Evolutionary conservation across 2,329 filamentous ascomycete genomes (phyloP).

Genomic region (Fusarium decemcellulare): DNA sequence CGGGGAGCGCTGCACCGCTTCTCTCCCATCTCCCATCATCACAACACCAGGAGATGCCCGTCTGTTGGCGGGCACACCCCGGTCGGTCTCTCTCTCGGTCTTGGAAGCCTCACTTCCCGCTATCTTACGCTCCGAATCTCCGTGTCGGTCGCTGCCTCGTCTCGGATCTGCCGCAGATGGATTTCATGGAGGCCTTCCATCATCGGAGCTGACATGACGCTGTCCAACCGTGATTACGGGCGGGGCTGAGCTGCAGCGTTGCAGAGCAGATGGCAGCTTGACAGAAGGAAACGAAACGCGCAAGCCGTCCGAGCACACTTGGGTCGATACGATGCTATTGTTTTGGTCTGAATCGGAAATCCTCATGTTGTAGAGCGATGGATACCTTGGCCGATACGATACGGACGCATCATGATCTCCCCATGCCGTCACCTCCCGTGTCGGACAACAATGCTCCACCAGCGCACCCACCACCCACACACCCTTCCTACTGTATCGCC

Average conservation of each 20-base stretch:
- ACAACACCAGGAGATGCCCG: conserved; percentile 17
- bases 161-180: conserved; percentile 16
- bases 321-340: conserved; percentile 33
- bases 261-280: conserved; percentile 13
- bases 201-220: conserved; percentile 29
- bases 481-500: conserved; percentile 7
- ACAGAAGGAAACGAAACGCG: conserved; percentile 27
- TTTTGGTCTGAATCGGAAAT: conserved; percentile 30
- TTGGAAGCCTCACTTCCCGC: conserved; percentile 23
- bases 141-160: conserved; percentile 11
- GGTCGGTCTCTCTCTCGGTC: conserved; percentile 31
- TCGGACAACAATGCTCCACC: conserved; percentile 26
- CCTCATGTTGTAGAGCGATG: conserved; percentile 21
- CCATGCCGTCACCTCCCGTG: conserved; percentile 36
- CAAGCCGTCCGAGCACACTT: conserved; percentile 38
- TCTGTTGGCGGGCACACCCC: conserved; percentile 20
- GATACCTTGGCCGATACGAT: conserved; percentile 20
- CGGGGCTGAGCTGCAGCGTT: conserved; percentile 33
- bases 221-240: conserved; percentile 27
- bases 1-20: background rate
- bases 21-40: conserved; percentile 4
- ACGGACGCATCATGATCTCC: conserved; percentile 40
- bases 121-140: background rate
- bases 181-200: conserved; percentile 21
- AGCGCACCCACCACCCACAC: conserved; percentile 26